Evolutionary conservation across 2,329 filamentous ascomycete species (phyloP), one percentile per base, ranked within the genome.

Genomic region (Colletotrichum coccodes): DNA sequence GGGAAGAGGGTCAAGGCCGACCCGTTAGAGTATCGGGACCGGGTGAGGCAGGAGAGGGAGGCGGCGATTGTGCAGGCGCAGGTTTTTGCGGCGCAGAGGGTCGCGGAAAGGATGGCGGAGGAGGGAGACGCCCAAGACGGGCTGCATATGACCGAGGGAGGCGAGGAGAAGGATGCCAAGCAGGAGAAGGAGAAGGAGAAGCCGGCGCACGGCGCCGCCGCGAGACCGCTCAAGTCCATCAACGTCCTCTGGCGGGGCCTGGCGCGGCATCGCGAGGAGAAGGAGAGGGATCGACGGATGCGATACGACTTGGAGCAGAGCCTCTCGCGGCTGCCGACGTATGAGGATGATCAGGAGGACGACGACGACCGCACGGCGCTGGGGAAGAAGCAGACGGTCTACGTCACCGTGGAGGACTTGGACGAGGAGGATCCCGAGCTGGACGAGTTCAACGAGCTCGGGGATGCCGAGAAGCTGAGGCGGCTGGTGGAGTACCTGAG

Each of bases 351-450:
- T 1, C 89, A 92, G 0, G 88, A 92, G 9, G 88, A 94, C 68
- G 85, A 86, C 21, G 92, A 96, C 36, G 92, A 97, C 73, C 89
- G 86, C 73, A 83, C 85, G 68, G 94, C 93, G 0, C 78, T 94
- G 42, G 91, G 91, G 0, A 89, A 86, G 68, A 84, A 87, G 38
- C 77, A 79, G 32, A 84, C 83, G 1, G 79, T 85, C 38, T 86
- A 91, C 76, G 87, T 87, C 3, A 79, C 90, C 1, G 90, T 91
- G 2, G 89, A 91, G 65, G 89, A 93, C 60, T 77, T 93, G 6
- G 94, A 96, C 49, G 91, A 93, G 67, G 92, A 94, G 73, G 94
- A 98, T 74, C 77, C 86, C 6, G 94, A 97, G 77, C 81, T 98
- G 65, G 91, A 95, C 32, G 91, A 89, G 64, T 98, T 97, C 74